Conservation (phyloP, 2,329 filamentous ascomycete genomes). For the Claviceps sp. region DNA sequence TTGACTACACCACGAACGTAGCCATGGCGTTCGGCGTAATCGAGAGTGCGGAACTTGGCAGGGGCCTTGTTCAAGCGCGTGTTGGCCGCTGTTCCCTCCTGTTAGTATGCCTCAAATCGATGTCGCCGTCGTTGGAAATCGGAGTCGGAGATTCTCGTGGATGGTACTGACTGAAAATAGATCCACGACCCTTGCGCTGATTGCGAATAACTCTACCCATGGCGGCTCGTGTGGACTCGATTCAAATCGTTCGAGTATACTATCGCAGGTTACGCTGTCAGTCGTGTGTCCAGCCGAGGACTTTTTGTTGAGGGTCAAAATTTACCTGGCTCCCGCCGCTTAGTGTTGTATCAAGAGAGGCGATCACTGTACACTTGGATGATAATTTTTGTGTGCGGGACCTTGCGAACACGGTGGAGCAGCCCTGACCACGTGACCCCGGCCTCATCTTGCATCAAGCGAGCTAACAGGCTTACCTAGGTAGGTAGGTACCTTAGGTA, state of each 20-base stretch:
- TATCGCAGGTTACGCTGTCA: conserved; percentile 8
- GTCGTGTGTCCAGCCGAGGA: conserved; percentile 8
- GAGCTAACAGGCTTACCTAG: conserved; percentile 1
- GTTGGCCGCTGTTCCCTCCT: conserved; percentile 47
- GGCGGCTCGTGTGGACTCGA: conserved; percentile 23
- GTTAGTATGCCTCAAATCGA: conserved; percentile 17
- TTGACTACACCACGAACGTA: conserved; percentile 96
- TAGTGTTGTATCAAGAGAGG: conserved; percentile 25
- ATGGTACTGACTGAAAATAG: conserved; percentile 40
- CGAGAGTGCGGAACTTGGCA: conserved; percentile 89
- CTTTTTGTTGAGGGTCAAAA: conserved; percentile 11
- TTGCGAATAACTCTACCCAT: conserved; percentile 53
- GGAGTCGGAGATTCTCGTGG: conserved; percentile 10
- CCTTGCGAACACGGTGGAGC: conserved; percentile 12
- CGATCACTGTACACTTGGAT: conserved; percentile 10
- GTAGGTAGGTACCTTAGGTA: too few species aligned
- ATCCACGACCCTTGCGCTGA: conserved; percentile 48
- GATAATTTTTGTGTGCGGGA: conserved; percentile 26
- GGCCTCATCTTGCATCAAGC: conserved; percentile 3
- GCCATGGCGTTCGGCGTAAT: conserved; percentile 93
- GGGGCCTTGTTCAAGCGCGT: conserved; percentile 79
- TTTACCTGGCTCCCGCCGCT: conserved; percentile 28
- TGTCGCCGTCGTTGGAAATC: conserved; percentile 11
- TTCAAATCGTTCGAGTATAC: conserved; percentile 21
- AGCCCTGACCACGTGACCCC: conserved; percentile 25